Evolutionary conservation across 371 early-diverging fungal genomes (phyloP), one percentile per base, ranked within the genome.

Genomic region (Sporodiniella umbellata): DNA sequence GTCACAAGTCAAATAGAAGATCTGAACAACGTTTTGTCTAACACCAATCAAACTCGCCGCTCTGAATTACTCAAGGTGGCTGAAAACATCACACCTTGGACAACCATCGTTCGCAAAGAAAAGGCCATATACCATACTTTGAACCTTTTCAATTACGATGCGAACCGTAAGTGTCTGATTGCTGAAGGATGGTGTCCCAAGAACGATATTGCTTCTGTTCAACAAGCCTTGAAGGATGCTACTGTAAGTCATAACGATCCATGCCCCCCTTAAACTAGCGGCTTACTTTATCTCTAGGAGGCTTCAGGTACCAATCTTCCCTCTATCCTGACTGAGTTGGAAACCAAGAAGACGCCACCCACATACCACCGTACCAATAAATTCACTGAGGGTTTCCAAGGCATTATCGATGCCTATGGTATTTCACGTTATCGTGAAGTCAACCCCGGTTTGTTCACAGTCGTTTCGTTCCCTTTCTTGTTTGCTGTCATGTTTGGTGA

Each of bases 401-500:
- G 79, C 44, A 92, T 99, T 54, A 95, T 98, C 24, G 96, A 99
- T 64, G 93, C 98, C 0, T 99, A 99, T 70, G 99, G 99, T 49
- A 86, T 99, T 56, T 97, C 99, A n/a, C 86, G 86, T 57, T 99
- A 99, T 63, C 85, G 93, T 51, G 99, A 99, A 78, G 97, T 99
- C 62, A 99, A 99, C 71, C 99, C 99, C 26, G 99, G 97, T 26
- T 83, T 99, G 31, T 99, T 99, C 64, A 95, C 97, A 0, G 72
- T 94, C 22, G 92, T 99, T 38, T 94, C 98, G 0, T 99, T 99
- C 84, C 99, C 99, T 15, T 99, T 99, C 74, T 66, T 99, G 49
- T 99, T 99, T 78, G 99, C 99, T 33, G 88, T 98, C 52, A 99
- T 99, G 99, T 99, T 99, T 86, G 99, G 99, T 53, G 99, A 99